These are phyloP conservation scores for Exsudoporus frostii DNA, from an alignment of 768 basidiomycete species.

Conservation along the genomic window DNA sequence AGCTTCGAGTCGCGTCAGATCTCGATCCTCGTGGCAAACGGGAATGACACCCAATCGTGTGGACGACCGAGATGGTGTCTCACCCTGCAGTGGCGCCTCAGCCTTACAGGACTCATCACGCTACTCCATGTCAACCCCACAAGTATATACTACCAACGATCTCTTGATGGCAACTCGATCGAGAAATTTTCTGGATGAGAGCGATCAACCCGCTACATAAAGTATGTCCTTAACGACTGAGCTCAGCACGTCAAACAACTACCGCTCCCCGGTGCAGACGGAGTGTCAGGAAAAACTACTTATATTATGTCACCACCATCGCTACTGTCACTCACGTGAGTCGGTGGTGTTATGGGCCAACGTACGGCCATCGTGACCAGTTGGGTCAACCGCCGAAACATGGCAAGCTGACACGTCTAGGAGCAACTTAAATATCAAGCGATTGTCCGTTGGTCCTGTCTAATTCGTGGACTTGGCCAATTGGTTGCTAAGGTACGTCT, in stretches of 20 bases:
- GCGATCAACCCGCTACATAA: not conserved
- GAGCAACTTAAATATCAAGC: no score
- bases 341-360: not conserved
- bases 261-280: not conserved
- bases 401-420: no score
- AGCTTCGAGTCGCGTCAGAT: not conserved
- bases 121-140: no score
- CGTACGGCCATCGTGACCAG: not conserved
- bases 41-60: not conserved
- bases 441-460: not conserved
- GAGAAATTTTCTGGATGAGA: not conserved
- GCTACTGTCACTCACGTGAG: not conserved
- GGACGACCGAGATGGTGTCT: slow-evolving; percentile 3
- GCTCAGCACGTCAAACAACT: not conserved
- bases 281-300: not conserved
- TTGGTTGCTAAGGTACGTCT: no score
- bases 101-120: not conserved
- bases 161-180: not conserved
- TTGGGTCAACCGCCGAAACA: not conserved
- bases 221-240: no score
- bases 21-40: not conserved
- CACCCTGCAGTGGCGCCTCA: not conserved
- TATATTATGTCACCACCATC: not conserved
- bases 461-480: not conserved
- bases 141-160: not conserved